phyloP scores from a whole-genome alignment of 2,329 filamentous ascomycete species.

The Fusarium musae region DNA sequence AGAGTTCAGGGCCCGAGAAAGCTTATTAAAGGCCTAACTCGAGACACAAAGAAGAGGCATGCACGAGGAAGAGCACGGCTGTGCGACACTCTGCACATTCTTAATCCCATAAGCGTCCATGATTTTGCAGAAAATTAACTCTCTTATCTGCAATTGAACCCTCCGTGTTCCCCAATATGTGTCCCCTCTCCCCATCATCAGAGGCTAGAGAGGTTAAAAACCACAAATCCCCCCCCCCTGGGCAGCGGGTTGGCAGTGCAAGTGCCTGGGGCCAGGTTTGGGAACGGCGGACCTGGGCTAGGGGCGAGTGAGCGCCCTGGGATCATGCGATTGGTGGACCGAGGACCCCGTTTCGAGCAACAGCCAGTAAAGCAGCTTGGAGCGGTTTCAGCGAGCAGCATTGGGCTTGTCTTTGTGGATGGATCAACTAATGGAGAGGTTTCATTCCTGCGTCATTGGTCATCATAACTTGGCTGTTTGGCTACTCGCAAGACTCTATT shows the following conservation, averaged over 20 bases:
- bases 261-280: conserved; percentile 5
- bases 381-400: conserved; percentile 36
- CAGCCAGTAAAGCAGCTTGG: conserved; percentile 8
- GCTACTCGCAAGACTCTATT: conserved; percentile 20
- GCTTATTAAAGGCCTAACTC: neutral
- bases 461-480: conserved; percentile 23
- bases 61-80: neutral
- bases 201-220: neutral
- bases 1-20: conserved; percentile 11
- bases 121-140: conserved; percentile 5
- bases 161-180: conserved; percentile 2
- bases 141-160: neutral
- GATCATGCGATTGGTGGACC: conserved; percentile 27
- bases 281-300: conserved; percentile 21
- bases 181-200: neutral
- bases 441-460: conserved; percentile 41
- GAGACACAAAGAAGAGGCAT: neutral
- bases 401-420: conserved; percentile 25
- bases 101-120: neutral
- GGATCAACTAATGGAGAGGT: conserved; percentile 18
- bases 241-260: neutral
- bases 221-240: conserved; percentile 8
- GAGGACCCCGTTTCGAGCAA: conserved; percentile 16
- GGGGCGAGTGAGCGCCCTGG: conserved; percentile 1
- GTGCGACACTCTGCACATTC: neutral